A percentile compares a stretch with the other conserved stretches of the same genome.
Evolutionary conservation across 2,329 filamentous ascomycete species (phyloP).

Genomic region (Venturia nashicola): DNA sequence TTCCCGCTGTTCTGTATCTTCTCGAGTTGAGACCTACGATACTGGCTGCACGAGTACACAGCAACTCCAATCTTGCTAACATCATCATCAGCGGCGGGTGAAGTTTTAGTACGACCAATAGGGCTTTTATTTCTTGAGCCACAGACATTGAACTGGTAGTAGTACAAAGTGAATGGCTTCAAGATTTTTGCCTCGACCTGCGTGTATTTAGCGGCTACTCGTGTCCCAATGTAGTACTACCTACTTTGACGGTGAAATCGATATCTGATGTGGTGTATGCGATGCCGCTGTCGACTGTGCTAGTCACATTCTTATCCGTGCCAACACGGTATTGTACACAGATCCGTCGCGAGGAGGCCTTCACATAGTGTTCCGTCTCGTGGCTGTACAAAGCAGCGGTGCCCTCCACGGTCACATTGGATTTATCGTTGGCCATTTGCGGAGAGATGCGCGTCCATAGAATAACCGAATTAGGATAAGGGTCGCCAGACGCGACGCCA

Average conservation of each 20-base stretch:
- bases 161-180: constrained; percentile 52
- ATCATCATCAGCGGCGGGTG: constrained; percentile 18
- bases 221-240: background rate
- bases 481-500: constrained; percentile 34
- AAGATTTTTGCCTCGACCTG: constrained; percentile 45
- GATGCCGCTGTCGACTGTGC: constrained; percentile 42
- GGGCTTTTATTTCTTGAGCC: constrained; percentile 20
- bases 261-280: constrained; percentile 61
- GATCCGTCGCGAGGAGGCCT: constrained; percentile 45
- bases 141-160: constrained; percentile 41
- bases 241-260: constrained; percentile 61
- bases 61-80: constrained; percentile 13
- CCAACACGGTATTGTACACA: constrained; percentile 57
- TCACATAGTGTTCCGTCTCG: constrained; percentile 33
- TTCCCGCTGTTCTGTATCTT: constrained; percentile 14
- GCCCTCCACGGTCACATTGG: constrained; percentile 44
- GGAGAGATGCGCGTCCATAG: constrained; percentile 31
- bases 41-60: constrained; percentile 7
- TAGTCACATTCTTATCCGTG: constrained; percentile 31
- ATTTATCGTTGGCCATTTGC: constrained; percentile 27
- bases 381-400: constrained; percentile 41
- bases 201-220: background rate
- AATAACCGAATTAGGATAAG: constrained; percentile 31
- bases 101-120: constrained; percentile 24
- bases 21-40: constrained; percentile 16